phyloP scores from a whole-genome alignment of 2,329 filamentous ascomycete genomes.

The Diaporthe helianthi region DNA sequence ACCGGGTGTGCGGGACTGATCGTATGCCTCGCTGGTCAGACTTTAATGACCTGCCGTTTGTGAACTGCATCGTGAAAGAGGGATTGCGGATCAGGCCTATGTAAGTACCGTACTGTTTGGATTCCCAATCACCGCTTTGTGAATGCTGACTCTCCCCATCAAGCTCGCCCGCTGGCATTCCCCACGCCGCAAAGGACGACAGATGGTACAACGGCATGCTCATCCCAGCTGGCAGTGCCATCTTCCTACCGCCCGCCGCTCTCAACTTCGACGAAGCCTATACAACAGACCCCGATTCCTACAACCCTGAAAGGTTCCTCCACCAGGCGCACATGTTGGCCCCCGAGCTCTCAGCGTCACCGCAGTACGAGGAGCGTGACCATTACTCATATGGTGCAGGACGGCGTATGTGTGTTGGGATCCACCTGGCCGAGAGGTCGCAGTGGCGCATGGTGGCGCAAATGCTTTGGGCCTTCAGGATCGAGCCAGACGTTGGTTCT shows the following conservation, averaged over 20 bases:
- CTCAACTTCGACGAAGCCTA: constrained; percentile 41
- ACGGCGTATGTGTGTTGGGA: constrained; percentile 48
- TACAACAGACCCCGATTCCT: constrained; percentile 40
- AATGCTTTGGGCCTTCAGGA: constrained; percentile 31
- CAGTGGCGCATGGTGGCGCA: constrained; percentile 41
- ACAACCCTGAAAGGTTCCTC: constrained; percentile 34
- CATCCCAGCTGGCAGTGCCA: constrained; percentile 44
- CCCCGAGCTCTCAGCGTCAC: constrained; percentile 18
- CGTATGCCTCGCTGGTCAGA: constrained; percentile 36
- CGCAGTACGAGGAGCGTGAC: constrained; percentile 33
- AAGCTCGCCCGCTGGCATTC: constrained; percentile 2
- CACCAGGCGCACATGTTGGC: constrained; percentile 21
- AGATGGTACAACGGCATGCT: constrained; percentile 44
- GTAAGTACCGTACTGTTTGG: constrained; percentile 16
- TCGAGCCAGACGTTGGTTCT: constrained; percentile 21
- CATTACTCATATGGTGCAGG: constrained; percentile 47
- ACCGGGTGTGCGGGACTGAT: constrained; percentile 40
- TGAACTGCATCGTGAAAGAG: constrained; percentile 48
- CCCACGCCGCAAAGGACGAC: constrained; percentile 40
- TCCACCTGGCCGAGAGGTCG: constrained; percentile 53
- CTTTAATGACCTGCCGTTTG: constrained; percentile 45
- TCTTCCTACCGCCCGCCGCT: constrained; percentile 43
- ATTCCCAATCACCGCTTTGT: background rate
- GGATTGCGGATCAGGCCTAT: constrained; percentile 47
- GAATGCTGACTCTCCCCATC: constrained; percentile 16